Base-by-base conservation (phyloP, 768 basidiomycete species). In the Lanmaoa pseudosensibilis region DNA sequence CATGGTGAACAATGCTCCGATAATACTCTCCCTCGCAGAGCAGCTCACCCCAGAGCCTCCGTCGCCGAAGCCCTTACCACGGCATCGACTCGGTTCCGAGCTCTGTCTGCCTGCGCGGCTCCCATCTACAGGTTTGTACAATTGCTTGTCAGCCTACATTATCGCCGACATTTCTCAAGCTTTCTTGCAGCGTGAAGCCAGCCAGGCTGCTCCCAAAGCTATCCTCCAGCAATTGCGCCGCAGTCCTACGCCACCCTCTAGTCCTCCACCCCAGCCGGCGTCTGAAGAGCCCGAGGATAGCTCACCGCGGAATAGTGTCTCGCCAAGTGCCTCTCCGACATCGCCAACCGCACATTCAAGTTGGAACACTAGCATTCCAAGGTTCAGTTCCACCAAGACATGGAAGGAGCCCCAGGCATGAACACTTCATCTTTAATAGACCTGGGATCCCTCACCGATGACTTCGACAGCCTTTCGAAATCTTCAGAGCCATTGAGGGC, bases 401-500 rank as follows among this genome's bases (percentile, higher is more conserved):
- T 82, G 82, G 83, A 82, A 76, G 57, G 78, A 81, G 37, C 83
- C 81, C 8, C 82, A 85, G 73, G 84, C 80, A 52, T 53, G 74
- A 61, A 36, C 32, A 11, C 27, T 23, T 46, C 19, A 11, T 43
- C 13, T 40, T 32, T 3, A 15, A 6, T 21, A 16, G 12, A 7
- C 18, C 45, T 21, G 2, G 33, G 25, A 37, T 40, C 33, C 32
- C 23, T 46, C 30, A 49, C 56, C 1, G 7, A 56, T 21, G 45
- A 39, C 48, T 13, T 43, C 6, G 21, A 27, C 44, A 85, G 77
- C 78, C 84, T 0, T 85, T 77, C 57, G 80, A 94, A 75, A 76
- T 97, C 0, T 83, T 94, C 65, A 78, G 87, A 49, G 95, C 95
- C 2, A 81, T 98, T 21, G 95, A 98, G 63, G 78, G 79, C 37